Evolutionary conservation across 2,329 filamentous ascomycete genomes (phyloP).

Genomic region (Botrytis galanthina): DNA sequence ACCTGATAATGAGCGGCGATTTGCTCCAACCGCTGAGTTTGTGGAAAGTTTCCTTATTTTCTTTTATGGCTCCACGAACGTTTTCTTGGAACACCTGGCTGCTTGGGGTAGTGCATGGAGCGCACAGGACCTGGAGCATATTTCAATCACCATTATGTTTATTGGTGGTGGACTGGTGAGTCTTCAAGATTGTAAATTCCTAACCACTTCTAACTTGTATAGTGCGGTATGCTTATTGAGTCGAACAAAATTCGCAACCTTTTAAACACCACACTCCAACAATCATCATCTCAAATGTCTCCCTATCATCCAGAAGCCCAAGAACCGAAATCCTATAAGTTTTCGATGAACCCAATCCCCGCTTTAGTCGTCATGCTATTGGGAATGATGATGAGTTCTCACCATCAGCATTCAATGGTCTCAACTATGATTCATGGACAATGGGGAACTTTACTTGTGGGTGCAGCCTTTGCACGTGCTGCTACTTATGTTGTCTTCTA

Average conservation of each 20-base stretch:
- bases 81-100: conserved; percentile 87
- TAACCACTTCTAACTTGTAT: conserved; percentile 8
- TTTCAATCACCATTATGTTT: conserved; percentile 91
- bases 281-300: conserved; percentile 39
- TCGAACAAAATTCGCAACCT: conserved; percentile 66
- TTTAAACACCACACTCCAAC: conserved; percentile 49
- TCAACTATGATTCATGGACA: conserved; percentile 92
- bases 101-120: conserved; percentile 70
- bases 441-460: conserved; percentile 84
- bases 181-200: conserved; percentile 29
- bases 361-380: conserved; percentile 81
- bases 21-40: conserved; percentile 80
- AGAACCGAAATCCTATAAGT: conserved; percentile 63
- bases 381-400: conserved; percentile 92
- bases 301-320: conserved; percentile 43
- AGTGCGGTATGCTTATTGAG: conserved; percentile 83
- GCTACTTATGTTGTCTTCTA: conserved; percentile 79
- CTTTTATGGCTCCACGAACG: conserved; percentile 82
- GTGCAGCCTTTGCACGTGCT: conserved; percentile 73
- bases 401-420: conserved; percentile 71
- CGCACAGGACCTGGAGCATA: conserved; percentile 80
- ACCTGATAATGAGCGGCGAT: conserved; percentile 46
- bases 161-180: conserved; percentile 84
- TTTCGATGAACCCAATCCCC: conserved; percentile 86
- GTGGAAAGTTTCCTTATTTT: conserved; percentile 88